Conservation (phyloP, 352 stramenopile species). For the Aphanomyces stellatus region DNA sequence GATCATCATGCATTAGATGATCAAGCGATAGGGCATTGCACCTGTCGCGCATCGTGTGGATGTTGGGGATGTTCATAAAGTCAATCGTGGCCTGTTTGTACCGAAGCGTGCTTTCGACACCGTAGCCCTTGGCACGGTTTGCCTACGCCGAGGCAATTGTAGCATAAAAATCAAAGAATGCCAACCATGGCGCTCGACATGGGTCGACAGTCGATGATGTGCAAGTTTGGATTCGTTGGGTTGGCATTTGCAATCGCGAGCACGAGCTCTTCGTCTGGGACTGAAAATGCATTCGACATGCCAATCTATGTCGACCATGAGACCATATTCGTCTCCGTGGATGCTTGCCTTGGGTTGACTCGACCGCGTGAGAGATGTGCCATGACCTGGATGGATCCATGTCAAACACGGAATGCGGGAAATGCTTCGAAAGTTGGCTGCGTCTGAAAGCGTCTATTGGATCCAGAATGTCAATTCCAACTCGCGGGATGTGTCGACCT, state of each 20-base stretch:
- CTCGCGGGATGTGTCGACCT: conserved; percentile 27
- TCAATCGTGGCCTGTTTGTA: conserved; percentile 92
- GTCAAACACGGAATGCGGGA: conserved; percentile 60
- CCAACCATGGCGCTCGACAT: conserved; percentile 67
- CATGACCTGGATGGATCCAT: conserved; percentile 64
- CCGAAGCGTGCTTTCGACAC: conserved; percentile 93
- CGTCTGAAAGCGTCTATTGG: conserved; percentile 58
- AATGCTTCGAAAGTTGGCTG: conserved; percentile 59
- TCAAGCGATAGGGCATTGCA: conserved; percentile 22
- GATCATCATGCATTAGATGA: not conserved
- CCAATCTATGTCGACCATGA: conserved; percentile 28
- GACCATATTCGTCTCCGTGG: conserved; percentile 20
- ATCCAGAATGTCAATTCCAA: not conserved
- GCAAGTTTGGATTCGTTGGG: conserved; percentile 50
- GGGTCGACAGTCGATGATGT: conserved; percentile 76
- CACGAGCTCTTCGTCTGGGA: conserved; percentile 61
- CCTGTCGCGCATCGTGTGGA: conserved; percentile 96
- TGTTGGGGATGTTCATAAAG: conserved; percentile 99
- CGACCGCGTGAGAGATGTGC: conserved; percentile 57
- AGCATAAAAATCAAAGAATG: not conserved
- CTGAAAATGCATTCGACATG: conserved; percentile 69
- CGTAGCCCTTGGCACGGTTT: conserved; percentile 87
- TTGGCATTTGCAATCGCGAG: conserved; percentile 55
- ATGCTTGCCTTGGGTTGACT: conserved; percentile 65
- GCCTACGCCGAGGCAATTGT: no score